phyloP scores from a whole-genome alignment of 2,329 filamentous ascomycete genomes.

The Hypoxylon rubiginosum region DNA sequence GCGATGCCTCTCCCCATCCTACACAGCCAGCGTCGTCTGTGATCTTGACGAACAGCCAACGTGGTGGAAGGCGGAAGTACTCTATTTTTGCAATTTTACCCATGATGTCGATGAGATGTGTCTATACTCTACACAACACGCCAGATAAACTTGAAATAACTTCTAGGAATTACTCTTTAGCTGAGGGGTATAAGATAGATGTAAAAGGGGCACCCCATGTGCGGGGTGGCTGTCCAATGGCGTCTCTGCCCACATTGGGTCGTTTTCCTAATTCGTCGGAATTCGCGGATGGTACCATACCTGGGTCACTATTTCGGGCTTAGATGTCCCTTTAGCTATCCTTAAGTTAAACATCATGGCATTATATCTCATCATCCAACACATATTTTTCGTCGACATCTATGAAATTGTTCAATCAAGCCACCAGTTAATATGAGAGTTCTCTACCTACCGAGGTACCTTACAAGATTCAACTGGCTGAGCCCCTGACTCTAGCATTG shows the following conservation, averaged over 20 bases:
- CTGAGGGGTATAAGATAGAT: background rate
- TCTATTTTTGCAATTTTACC: constrained; percentile 75
- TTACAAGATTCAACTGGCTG: no score
- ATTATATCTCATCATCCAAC: no score
- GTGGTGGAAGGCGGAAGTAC: constrained; percentile 80
- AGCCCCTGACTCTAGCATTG: no score
- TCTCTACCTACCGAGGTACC: no score
- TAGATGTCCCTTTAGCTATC: background rate
- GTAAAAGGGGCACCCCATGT: background rate
- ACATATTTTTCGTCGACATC: no score
- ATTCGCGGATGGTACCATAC: background rate
- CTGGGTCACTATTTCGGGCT: background rate
- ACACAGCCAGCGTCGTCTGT: constrained; percentile 73
- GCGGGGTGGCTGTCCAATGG: background rate
- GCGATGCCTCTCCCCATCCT: constrained; percentile 81
- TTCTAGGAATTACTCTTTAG: background rate
- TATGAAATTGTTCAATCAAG: no score
- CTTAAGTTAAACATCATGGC: no score
- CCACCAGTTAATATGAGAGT: no score
- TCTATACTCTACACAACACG: constrained; percentile 30
- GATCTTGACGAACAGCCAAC: constrained; percentile 85
- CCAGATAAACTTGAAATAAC: background rate
- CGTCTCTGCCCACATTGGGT: background rate
- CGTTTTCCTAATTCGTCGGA: background rate
- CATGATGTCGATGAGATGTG: constrained; percentile 57